Percentiles rank a stretch among this genome's conserved stretches.
These are phyloP conservation scores for Dryas alaskensis DNA, from an alignment of 306 rosid species.

Conservation along the genomic window DNA sequence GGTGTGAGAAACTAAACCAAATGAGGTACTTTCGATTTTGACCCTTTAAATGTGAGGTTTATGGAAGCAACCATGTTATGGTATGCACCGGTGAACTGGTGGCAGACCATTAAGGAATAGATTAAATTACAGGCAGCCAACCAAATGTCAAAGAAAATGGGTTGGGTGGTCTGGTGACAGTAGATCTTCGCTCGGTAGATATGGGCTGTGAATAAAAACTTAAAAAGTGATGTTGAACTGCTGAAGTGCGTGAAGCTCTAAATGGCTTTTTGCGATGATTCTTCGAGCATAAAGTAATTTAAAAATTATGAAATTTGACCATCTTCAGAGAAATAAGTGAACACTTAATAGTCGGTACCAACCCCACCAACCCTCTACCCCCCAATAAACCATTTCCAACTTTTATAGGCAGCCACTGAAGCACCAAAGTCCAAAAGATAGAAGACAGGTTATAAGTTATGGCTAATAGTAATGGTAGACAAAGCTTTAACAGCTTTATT, in stretches of 20 bases:
- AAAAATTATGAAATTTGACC: background rate
- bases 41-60: no score
- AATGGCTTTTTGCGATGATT: background rate
- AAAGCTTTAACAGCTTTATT: background rate
- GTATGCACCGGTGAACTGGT: no score
- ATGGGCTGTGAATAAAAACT: no score
- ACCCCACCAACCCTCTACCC: constrained; percentile 13
- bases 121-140: no score
- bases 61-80: no score
- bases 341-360: background rate
- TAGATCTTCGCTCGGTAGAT: no score
- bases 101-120: no score
- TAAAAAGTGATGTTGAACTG: background rate
- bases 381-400: background rate
- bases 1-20: no score
- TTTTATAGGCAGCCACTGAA: background rate
- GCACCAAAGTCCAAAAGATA: background rate
- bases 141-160: no score
- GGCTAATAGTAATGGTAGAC: no score
- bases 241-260: background rate
- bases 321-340: background rate
- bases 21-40: no score
- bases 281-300: background rate
- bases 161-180: no score
- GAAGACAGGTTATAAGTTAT: background rate